Base-by-base conservation (phyloP, 768 basidiomycete species). In the Xerocomus spinulosus region DNA sequence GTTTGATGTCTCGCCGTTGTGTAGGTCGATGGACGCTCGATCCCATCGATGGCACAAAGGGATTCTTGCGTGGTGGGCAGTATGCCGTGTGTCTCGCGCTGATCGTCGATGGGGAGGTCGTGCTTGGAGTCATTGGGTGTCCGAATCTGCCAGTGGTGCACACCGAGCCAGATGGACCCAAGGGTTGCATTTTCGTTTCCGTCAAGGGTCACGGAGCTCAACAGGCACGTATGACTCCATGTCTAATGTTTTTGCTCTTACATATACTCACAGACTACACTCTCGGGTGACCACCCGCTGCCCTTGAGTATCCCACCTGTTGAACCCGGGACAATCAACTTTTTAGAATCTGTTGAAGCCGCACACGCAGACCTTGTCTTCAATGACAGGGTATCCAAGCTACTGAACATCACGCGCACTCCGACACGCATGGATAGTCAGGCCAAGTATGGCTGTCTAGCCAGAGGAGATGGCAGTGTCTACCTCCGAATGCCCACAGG, bases 361-460 rank as follows among this genome's bases (percentile, higher is more conserved):
- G 85, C 83, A 0, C 96, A 99, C 63, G 85, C 90, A 1, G 87
- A 92, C n/a, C 89, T 93, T 51, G 80, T 82, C 3, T 86, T 92
- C 67, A 92, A 87, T 60, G 80, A 80, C 28, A 76, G 75, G 18
- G 85, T 97, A 29, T 82, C 87, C 0, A 59, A 76, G 26, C 56
- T 83, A 5, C 72, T 97, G 21, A 77, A 77, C 2, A 77, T 96
- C 46, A 81, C 81, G 15, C 70, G 77, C 2, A 63, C 76, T 0
- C 83, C 88, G 9, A 73, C 82, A 14, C 76, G 91, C 17, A 96
- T 98, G 93, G 95, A 98, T 64, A 90, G 87, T 63, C 94, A 97
- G 66, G 92, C 93, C 2, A 99, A 98, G 69, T 98, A 98, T 56
- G 81, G 85, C 25, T 83, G 84, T 59, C 78, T 98, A 13, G 82